Base-by-base conservation (phyloP, 768 basidiomycete species). In the Mycena olivaceomarginata region DNA sequence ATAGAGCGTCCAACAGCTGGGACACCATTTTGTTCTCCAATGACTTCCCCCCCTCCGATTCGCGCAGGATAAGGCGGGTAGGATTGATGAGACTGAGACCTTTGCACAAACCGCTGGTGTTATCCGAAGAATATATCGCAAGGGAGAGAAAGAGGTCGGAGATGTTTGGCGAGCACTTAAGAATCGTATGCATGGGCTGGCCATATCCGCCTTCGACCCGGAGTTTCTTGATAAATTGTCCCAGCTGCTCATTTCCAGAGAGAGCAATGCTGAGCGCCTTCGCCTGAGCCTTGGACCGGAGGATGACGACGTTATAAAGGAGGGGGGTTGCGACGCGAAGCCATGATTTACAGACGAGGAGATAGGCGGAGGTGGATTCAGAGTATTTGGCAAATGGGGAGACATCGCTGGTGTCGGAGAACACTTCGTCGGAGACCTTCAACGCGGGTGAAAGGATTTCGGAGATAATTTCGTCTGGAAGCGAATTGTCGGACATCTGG, bases 251-350 rank as follows among this genome's bases (percentile, higher is more conserved):
- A 31, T 31, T 31, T 31, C 31, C 31, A 31, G 31, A 31, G 31
- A 31, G 31, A 4, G 31, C 31, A 31, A 31, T 3, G 31, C 31
- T 31, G 31, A 31, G 31, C 31, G 31, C 31, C 4, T 31, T 31
- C 31, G 31, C 31, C 31, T 31, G 31, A 31, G 31, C 31, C 4
- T 31, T 31, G 4, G 31, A 76, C 22, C 82, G 82, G 2, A 83
- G 72, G n/a, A 83, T 72, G 10, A 83, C 81, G 16, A 79, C 75
- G 48, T 80, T 60, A 66, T 84, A 84, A 9, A 84, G 81, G 12
- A 83, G 78, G 4, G 82, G 82, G 0, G 81, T 84, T 5, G 79
- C 77, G n/a, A 83, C 80, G 43, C 82, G 81, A 41, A 82, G 80
- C 83, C 83, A 84, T 13, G 74, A 64, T 57, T 83, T 84, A 70